Percentiles rank a stretch among this genome's conserved stretches.
Conservation (phyloP, 2,329 filamentous ascomycete genomes). For the Malbranchea cinnamomea region DNA sequence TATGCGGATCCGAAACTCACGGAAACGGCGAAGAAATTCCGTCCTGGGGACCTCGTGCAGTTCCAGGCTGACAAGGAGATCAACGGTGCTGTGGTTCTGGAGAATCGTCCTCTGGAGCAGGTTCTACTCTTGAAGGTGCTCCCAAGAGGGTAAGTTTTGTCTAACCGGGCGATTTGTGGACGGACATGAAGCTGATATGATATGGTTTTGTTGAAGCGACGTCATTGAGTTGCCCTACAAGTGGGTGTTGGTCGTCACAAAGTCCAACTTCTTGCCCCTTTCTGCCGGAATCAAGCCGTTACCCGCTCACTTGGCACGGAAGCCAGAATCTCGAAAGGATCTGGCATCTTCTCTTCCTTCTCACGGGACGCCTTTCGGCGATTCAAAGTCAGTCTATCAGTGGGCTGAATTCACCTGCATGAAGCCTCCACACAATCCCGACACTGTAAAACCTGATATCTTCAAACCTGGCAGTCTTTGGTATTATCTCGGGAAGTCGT, state of each 20-base stretch:
- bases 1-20: slow-evolving; percentile 56
- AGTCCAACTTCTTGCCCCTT: slow-evolving; percentile 33
- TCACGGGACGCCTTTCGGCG: slow-evolving; percentile 51
- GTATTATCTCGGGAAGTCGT: slow-evolving; percentile 74
- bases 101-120: slow-evolving; percentile 64
- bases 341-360: slow-evolving; percentile 46
- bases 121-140: slow-evolving; percentile 67
- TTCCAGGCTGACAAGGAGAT: slow-evolving; percentile 76
- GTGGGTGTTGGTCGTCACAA: slow-evolving; percentile 35
- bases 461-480: slow-evolving; percentile 61
- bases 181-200: slow-evolving; percentile 1
- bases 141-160: slow-evolving; percentile 56
- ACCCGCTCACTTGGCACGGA: slow-evolving; percentile 32
- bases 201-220: slow-evolving; percentile 16
- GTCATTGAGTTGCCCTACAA: slow-evolving; percentile 48
- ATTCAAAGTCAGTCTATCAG: slow-evolving; percentile 39
- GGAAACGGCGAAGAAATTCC: slow-evolving; percentile 52
- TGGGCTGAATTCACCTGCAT: slow-evolving; percentile 68
- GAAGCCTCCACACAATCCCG: slow-evolving; percentile 41
- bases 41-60: slow-evolving; percentile 65
- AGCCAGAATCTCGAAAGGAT: slow-evolving; percentile 39
- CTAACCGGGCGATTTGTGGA: slow-evolving; percentile 17
- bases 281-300: slow-evolving; percentile 32
- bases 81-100: slow-evolving; percentile 74
- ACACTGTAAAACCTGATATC: slow-evolving; percentile 56